Conservation (phyloP, 176 grass and related monocot species). For the Aegilops bicornis region DNA sequence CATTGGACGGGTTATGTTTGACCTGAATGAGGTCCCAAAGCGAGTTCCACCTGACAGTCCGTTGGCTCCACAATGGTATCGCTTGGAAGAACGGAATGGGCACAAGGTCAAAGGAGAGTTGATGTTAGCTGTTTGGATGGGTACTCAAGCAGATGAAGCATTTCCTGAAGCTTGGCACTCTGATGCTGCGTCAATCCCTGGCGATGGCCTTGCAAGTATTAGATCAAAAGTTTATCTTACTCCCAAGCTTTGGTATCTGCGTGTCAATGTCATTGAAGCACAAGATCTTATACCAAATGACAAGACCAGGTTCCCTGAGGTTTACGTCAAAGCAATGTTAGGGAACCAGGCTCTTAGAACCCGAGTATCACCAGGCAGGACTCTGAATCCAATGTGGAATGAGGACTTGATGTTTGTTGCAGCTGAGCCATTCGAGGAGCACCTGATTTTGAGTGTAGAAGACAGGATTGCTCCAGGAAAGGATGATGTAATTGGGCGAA, state of each 20-base stretch:
- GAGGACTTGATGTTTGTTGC: constrained; percentile 72
- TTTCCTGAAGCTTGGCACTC: constrained; percentile 79
- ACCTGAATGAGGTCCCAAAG: constrained; percentile 66
- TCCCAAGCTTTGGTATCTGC: constrained; percentile 74
- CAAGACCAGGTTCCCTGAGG: constrained; percentile 55
- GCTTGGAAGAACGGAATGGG: constrained; percentile 57
- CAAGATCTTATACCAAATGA: constrained; percentile 63
- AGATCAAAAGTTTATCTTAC: constrained; percentile 76
- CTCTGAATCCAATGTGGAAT: constrained; percentile 71
- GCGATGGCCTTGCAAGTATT: constrained; percentile 66
- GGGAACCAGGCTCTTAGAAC: constrained; percentile 62
- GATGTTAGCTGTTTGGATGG: constrained; percentile 89
- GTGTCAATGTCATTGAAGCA: constrained; percentile 72
- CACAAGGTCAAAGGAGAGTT: constrained; percentile 67
- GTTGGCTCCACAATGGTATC: constrained; percentile 73
- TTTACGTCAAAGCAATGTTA: constrained; percentile 61
- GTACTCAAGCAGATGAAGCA: constrained; percentile 72
- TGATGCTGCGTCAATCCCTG: constrained; percentile 54
- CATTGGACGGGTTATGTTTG: constrained; percentile 49
- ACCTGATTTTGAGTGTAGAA: constrained; percentile 60
- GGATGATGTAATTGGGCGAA: constrained; percentile 59
- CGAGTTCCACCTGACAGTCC: constrained; percentile 68
- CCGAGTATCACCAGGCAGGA: constrained; percentile 30
- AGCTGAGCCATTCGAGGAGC: constrained; percentile 66
- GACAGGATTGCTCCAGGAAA: constrained; percentile 59